phyloP scores from a whole-genome alignment of 2,329 filamentous ascomycete genomes.

The Ceratocystis ficicola region DNA sequence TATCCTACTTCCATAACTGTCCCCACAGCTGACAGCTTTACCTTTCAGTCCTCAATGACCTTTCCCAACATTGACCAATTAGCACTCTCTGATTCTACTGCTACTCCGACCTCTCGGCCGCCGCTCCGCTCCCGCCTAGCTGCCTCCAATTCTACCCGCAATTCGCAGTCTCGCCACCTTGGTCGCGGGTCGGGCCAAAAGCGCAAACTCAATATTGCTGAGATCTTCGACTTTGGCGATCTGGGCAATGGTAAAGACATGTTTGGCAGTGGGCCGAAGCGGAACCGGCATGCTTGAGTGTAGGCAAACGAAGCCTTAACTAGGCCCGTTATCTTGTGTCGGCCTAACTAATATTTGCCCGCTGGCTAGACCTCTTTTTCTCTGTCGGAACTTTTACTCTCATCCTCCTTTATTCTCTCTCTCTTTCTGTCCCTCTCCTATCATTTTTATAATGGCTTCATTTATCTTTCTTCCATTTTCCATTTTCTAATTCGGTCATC shows the following conservation, averaged over 20 bases:
- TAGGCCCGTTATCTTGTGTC: background rate
- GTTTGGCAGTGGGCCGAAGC: conserved; percentile 39
- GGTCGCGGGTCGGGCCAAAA: conserved; percentile 58
- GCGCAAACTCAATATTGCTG: conserved; percentile 58
- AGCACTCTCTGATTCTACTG: conserved; percentile 42
- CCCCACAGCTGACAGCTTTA: conserved; percentile 51
- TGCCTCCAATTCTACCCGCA: conserved; percentile 23
- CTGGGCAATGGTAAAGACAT: conserved; percentile 51
- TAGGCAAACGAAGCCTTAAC: background rate
- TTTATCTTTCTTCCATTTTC: background rate
- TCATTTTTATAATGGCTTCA: background rate
- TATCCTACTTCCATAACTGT: conserved; percentile 28
- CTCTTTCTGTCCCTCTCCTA: background rate
- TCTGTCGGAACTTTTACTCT: background rate
- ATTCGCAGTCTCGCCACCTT: conserved; percentile 34
- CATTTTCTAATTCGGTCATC: conserved; percentile 1
- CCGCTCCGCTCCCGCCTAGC: conserved; percentile 16
- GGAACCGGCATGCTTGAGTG: conserved; percentile 37
- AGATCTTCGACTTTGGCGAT: conserved; percentile 61
- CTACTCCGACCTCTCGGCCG: conserved; percentile 23
- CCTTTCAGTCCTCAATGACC: conserved; percentile 53
- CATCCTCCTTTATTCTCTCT: background rate
- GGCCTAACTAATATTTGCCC: background rate
- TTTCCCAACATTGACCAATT: conserved; percentile 49
- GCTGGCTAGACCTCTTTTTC: background rate